Base-by-base conservation (phyloP, 148 eudicot genomes). In the Camellia japonica region DNA sequence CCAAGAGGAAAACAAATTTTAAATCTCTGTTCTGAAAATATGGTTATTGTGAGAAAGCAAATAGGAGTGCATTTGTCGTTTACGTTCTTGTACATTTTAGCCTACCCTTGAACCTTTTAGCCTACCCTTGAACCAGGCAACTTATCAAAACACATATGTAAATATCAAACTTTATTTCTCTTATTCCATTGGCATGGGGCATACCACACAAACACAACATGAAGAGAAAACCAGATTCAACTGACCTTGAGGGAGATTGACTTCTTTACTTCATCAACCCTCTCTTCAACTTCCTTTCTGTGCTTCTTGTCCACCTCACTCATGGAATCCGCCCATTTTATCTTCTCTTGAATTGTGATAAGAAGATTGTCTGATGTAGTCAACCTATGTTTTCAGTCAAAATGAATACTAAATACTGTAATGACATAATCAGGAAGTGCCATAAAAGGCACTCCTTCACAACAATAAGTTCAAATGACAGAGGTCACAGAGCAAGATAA, bases 301-400 rank as follows among this genome's bases (percentile, higher is more conserved):
- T 95, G 97, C 83, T 90, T 93, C 87, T 85, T 90, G 87, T 95
- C 94, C 85, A 88, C 75, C 84, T 91, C 96, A 78, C 91, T 89
- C 98, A 93, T 93, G 78, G 84, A 81, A 87, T 93, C 97, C 61
- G 97, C 98, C 98, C 97, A 95, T 78, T 90, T 95, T 76, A 95
- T 95, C 92, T 95, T 95, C 83, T 95, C 98, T 88, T 95, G 97
- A 65, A 95, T 95, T 66, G 98, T 75, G 73, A 87, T 75, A 20
- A 95, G 91, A 51, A 95, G 89, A 79, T 89, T 80, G 80, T 95
- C 98, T 13, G 98, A 95, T 30, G 97, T 95, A 59, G 88, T 79
- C 86, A 92, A 79, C 98, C 98, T 95, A 80, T 66, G 63, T 66
- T 60, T 54, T 52, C 42, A 11, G 20, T 80, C 8, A 51, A 54